phyloP scores from a whole-genome alignment of 768 basidiomycete genomes.

The Hygrocybe punicea region DNA sequence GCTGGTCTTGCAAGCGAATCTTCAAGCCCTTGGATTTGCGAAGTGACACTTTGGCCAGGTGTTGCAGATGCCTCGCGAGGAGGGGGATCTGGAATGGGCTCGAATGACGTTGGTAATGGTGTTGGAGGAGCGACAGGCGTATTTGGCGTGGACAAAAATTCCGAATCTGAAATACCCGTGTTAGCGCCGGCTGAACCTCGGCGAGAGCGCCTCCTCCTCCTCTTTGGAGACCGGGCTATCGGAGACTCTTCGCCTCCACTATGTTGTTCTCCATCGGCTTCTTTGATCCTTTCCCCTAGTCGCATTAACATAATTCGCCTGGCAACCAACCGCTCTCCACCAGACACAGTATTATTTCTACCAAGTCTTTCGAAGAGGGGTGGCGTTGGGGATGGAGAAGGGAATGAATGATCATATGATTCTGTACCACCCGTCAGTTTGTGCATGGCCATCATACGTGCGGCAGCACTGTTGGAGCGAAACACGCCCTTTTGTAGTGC shows the following conservation, averaged over 20 bases:
- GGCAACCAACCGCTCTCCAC: conserved; percentile 73
- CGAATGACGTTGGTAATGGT: conserved; percentile 44
- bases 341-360: conserved; percentile 80
- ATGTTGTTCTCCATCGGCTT: conserved; percentile 59
- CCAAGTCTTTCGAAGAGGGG: conserved; percentile 42
- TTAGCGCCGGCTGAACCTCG: conserved; percentile 44
- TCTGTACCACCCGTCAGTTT: conserved; percentile 80
- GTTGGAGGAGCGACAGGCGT: conserved; percentile 58
- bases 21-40: conserved; percentile 32
- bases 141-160: conserved; percentile 48
- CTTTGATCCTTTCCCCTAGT: conserved; percentile 57
- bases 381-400: conserved; percentile 56
- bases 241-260: conserved; percentile 57
- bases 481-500: conserved; percentile 75
- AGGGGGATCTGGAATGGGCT: conserved; percentile 34
- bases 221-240: conserved; percentile 42
- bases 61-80: conserved; percentile 44
- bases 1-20: conserved; percentile 21
- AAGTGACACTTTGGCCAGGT: conserved; percentile 39
- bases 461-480: conserved; percentile 87
- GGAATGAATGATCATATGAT: conserved; percentile 47
- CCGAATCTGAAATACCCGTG: conserved; percentile 51
- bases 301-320: conserved; percentile 64
- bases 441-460: conserved; percentile 70
- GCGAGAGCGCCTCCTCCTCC: conserved; percentile 53